Evolutionary conservation across 306 rosid species (phyloP), one percentile per base, ranked within the genome.

Genomic region (Alnus rubra): DNA sequence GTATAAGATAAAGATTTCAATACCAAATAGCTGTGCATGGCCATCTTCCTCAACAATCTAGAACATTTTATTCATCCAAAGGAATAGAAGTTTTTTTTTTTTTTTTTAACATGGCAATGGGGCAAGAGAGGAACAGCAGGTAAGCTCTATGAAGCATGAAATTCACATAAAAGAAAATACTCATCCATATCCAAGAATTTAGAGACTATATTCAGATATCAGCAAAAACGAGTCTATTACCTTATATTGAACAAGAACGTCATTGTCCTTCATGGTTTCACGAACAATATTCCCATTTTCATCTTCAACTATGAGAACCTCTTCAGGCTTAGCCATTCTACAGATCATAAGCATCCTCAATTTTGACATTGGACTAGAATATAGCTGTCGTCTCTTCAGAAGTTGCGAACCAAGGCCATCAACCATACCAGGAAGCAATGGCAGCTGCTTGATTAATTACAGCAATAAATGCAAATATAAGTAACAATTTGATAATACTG

Each of bases 311-410:
- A 96, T 96, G 72, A 96, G 96, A 82, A 96, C 99, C 86, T 96
- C 99, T 88, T 96, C 99, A 33, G 99, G 99, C 85, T 96, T 96
- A 28, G 99, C 99, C 99, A 96, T 96, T 30, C 99, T 97, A 72
- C 94, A 91, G 73, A 96, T 93, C 98, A 96, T 93, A 59, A 96
- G 99, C 97, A 91, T 65, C 80, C 99, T 91, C 87, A 96, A 79
- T 92, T 96, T 96, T 49, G 99, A 93, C 99, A 93, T 93, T 9
- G 93, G 84, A 59, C 87, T 91, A 73, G 94, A 80, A 86, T 93
- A 96, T 31, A 96, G 90, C 82, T 91, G 98, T 52, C 97, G 88
- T 53, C 99, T 91, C 86, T 93, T 96, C 84, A 92, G 77, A 71
- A 85, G 81, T 80, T 89, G 96, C 3, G 96, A 81, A 78, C 93